A percentile compares a stretch with the other conserved stretches of the same genome.
Evolutionary conservation across 176 grass and related monocot species (phyloP).

Genomic region (Aegilops longissima): DNA sequence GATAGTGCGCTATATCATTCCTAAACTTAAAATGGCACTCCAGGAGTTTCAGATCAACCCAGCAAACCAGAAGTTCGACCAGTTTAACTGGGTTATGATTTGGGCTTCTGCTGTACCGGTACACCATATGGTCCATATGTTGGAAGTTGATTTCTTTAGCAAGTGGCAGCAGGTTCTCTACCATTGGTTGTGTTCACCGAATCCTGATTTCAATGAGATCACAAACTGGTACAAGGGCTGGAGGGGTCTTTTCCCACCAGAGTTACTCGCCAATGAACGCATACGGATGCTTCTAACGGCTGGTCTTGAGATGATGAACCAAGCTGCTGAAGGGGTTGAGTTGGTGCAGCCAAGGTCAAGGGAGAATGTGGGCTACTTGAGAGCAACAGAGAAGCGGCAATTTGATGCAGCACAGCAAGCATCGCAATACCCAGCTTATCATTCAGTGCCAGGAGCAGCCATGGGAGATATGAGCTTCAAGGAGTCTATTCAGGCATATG

Average conservation of each 20-base stretch:
- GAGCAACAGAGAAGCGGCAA: slow-evolving; percentile 71
- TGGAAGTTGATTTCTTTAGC: slow-evolving; percentile 85
- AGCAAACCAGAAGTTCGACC: slow-evolving; percentile 69
- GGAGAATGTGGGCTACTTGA: slow-evolving; percentile 71
- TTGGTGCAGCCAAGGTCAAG: slow-evolving; percentile 64
- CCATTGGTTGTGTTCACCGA: slow-evolving; percentile 73
- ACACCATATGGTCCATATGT: slow-evolving; percentile 85
- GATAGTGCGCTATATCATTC: slow-evolving; percentile 73
- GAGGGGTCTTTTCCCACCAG: slow-evolving; percentile 74
- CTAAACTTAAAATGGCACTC: slow-evolving; percentile 67
- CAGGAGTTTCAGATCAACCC: slow-evolving; percentile 81
- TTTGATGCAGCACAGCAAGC: slow-evolving; percentile 73
- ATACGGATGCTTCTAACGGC: slow-evolving; percentile 59
- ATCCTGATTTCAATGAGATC: slow-evolving; percentile 84
- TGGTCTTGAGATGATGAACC: slow-evolving; percentile 92
- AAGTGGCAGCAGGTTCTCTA: slow-evolving; percentile 91
- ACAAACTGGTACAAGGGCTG: slow-evolving; percentile 85
- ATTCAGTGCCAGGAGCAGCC: slow-evolving; percentile 31
- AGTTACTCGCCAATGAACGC: slow-evolving; percentile 78
- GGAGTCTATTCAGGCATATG: slow-evolving; percentile 83
- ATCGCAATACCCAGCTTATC: slow-evolving; percentile 30
- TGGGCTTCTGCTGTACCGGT: slow-evolving; percentile 74
- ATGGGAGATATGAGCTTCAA: slow-evolving; percentile 81
- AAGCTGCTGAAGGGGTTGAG: slow-evolving; percentile 73
- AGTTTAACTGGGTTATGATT: slow-evolving; percentile 88